phyloP scores from a whole-genome alignment of 1,284 basidiomycete species.

The Erythrobasidium hasegawianum region DNA sequence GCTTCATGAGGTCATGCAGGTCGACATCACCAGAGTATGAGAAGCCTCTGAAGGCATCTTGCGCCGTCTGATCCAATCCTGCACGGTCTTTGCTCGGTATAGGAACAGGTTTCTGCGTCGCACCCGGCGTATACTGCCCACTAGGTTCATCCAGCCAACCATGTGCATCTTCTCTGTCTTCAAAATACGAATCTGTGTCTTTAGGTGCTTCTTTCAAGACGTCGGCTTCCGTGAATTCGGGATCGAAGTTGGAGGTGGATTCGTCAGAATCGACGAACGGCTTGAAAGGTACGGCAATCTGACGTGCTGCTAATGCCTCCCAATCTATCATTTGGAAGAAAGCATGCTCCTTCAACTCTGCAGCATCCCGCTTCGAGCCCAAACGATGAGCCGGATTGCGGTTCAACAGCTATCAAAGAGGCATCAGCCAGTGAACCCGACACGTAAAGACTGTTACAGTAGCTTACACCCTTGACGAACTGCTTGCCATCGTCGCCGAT shows the following conservation, averaged over 20 bases:
- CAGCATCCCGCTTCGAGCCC: constrained; percentile 83
- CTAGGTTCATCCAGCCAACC: constrained; percentile 45
- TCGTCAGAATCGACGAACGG: constrained; percentile 98
- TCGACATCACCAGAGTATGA: constrained; percentile 44
- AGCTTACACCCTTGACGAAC: constrained; percentile 91
- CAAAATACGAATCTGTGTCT: constrained; percentile 60
- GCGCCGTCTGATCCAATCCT: constrained; percentile 51
- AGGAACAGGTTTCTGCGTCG: constrained; percentile 53
- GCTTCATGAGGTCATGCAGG: constrained; percentile 32
- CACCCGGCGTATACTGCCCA: constrained; percentile 44
- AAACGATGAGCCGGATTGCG: constrained; percentile 95
- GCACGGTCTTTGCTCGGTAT: constrained; percentile 47
- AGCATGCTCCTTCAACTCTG: constrained; percentile 90
- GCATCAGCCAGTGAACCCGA: constrained; percentile 32
- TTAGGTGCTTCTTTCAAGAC: constrained; percentile 58
- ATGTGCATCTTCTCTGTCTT: constrained; percentile 50
- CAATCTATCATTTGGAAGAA: constrained; percentile 94
- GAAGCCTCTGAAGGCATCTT: constrained; percentile 48
- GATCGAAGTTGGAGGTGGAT: constrained; percentile 94
- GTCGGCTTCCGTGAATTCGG: constrained; percentile 89
- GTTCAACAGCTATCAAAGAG: constrained; percentile 75
- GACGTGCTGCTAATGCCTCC: constrained; percentile 73
- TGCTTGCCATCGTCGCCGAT: constrained; percentile 98
- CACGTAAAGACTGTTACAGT: constrained; percentile 35
- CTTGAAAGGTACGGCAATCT: constrained; percentile 96